phyloP scores from a whole-genome alignment of 495 filamentous ascomycete genomes.

The Xylaria telfairii region DNA sequence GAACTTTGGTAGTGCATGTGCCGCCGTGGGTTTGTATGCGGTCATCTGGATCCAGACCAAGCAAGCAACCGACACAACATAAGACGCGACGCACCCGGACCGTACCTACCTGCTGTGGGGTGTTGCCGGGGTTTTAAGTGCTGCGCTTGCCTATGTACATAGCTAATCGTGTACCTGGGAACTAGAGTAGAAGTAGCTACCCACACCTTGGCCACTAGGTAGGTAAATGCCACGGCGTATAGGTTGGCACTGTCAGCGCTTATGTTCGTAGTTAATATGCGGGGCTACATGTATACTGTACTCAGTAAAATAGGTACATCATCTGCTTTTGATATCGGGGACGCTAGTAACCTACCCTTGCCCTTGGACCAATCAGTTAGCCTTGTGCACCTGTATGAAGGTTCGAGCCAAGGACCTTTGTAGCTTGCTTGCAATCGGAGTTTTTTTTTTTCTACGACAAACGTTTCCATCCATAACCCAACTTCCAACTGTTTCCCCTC shows the following conservation, averaged over 20 bases:
- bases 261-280: too few species aligned
- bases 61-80: neutral
- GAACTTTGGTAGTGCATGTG: neutral
- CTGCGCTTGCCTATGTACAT: neutral
- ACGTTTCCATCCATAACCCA: neutral
- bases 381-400: neutral
- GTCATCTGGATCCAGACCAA: too few species aligned
- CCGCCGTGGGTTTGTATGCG: neutral
- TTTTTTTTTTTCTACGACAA: neutral
- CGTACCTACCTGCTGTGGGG: neutral
- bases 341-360: neutral
- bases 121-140: slow-evolving; percentile 4
- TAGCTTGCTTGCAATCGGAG: neutral
- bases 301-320: too few species aligned
- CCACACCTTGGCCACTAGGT: too few species aligned
- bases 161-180: neutral
- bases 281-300: too few species aligned
- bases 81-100: neutral
- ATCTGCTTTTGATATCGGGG: neutral
- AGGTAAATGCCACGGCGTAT: too few species aligned
- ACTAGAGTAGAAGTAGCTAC: too few species aligned
- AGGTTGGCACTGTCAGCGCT: too few species aligned
- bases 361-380: neutral
- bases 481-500: neutral
- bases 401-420: neutral